Conservation (phyloP, 331 rosid species). For the Cydonia oblonga region DNA sequence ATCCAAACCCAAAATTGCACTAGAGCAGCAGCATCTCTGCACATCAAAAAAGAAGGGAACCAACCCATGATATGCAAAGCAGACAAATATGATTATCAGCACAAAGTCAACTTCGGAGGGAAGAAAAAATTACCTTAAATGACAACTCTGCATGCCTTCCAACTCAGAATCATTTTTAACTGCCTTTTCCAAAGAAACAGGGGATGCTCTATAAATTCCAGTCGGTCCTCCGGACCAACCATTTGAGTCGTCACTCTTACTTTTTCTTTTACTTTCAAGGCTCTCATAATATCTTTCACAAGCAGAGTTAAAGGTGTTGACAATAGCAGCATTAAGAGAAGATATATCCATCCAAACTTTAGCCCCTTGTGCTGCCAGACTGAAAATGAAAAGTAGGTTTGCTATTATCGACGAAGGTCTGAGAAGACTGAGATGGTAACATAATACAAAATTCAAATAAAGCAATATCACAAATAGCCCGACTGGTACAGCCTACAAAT, state of each 20-base stretch:
- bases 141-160: constrained; percentile 83
- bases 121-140: constrained; percentile 47
- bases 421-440: neutral
- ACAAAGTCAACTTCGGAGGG: constrained; percentile 2
- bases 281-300: constrained; percentile 40
- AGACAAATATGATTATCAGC: neutral
- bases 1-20: constrained; percentile 92
- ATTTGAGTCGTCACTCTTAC: constrained; percentile 26
- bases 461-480: neutral
- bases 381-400: constrained; percentile 20
- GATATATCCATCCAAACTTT: constrained; percentile 81
- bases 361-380: constrained; percentile 63
- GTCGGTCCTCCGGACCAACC: constrained; percentile 33
- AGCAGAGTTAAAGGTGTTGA: constrained; percentile 56
- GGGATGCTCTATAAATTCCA: constrained; percentile 50
- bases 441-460: neutral
- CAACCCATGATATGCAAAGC: constrained; percentile 15
- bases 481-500: neutral
- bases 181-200: constrained; percentile 70
- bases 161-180: constrained; percentile 72
- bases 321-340: constrained; percentile 85
- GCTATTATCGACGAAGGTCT: neutral
- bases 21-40: constrained; percentile 93
- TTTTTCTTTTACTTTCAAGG: constrained; percentile 33
- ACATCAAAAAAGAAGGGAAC: neutral